phyloP scores from a whole-genome alignment of 2,329 filamentous ascomycete genomes.

The Colletotrichum caudatum region DNA sequence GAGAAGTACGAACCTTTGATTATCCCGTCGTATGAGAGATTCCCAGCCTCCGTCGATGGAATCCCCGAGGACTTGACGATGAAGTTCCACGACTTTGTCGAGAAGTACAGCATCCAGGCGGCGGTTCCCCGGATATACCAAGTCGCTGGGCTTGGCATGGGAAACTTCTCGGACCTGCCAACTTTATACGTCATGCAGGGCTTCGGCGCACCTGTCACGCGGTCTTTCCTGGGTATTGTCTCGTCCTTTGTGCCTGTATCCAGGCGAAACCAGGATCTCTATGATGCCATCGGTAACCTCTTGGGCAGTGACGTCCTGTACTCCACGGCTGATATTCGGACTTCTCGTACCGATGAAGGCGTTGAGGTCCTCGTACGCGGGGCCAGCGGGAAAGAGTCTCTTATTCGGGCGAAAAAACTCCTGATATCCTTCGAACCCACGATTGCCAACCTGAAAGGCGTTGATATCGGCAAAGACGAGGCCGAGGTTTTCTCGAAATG shows the following conservation, averaged over 20 bases:
- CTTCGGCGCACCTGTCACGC: conserved; percentile 52
- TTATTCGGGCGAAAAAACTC: conserved; percentile 50
- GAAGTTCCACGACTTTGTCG: not conserved
- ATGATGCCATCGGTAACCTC: conserved; percentile 51
- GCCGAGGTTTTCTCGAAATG: conserved; percentile 49
- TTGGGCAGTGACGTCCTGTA: conserved; percentile 54
- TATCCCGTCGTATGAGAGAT: not conserved
- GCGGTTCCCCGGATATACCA: not conserved
- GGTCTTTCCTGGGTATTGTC: conserved; percentile 48
- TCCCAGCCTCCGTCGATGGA: not conserved
- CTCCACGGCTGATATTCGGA: conserved; percentile 49
- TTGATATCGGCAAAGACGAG: conserved; percentile 51
- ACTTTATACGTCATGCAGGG: conserved; percentile 61
- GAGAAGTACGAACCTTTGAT: not conserved
- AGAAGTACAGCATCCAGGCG: not conserved
- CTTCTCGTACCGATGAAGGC: conserved; percentile 48
- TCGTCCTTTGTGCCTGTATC: conserved; percentile 51
- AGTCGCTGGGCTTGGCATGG: conserved; percentile 47
- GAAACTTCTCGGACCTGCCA: conserved; percentile 56
- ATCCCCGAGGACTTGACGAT: conserved; percentile 13
- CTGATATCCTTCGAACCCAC: conserved; percentile 54
- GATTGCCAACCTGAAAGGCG: conserved; percentile 47
- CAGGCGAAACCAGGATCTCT: conserved; percentile 55
- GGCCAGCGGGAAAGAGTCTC: conserved; percentile 35
- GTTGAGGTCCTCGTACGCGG: conserved; percentile 49